A percentile compares a stretch with the other conserved stretches of the same genome.
Evolutionary conservation across 2,329 filamentous ascomycete species (phyloP).

Genomic region (Monosporascus sp.): DNA sequence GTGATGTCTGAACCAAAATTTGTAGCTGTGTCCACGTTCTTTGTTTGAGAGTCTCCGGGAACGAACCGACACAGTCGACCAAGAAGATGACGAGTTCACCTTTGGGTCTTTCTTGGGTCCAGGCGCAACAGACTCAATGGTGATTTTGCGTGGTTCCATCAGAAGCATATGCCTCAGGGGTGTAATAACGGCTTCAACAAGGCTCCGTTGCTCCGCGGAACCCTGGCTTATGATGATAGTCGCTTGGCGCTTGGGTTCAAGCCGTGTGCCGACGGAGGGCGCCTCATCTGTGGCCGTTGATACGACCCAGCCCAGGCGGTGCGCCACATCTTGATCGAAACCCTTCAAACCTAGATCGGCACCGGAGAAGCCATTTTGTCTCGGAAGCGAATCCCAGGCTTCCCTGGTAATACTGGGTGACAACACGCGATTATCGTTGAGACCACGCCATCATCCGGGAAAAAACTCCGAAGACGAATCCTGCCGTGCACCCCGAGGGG

Average conservation of each 20-base stretch:
- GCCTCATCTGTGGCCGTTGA: neutral
- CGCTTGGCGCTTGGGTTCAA: no score
- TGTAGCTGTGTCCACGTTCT: no score
- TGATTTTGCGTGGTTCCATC: no score
- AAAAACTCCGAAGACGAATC: constrained; percentile 6
- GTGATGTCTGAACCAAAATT: no score
- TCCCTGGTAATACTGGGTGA: neutral
- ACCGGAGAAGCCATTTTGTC: neutral
- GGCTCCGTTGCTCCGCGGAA: neutral
- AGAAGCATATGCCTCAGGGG: no score
- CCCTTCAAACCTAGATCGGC: neutral
- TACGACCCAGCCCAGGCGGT: neutral
- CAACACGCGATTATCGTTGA: constrained; percentile 13
- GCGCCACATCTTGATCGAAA: neutral
- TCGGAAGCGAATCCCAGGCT: neutral
- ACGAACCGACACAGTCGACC: no score
- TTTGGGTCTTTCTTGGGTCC: no score
- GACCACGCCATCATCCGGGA: constrained; percentile 21
- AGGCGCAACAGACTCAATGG: no score
- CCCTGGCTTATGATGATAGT: no score
- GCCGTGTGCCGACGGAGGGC: neutral
- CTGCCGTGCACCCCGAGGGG: neutral
- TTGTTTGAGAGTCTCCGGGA: no score
- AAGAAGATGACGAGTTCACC: no score
- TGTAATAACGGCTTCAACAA: no score